Conservation (phyloP, 495 filamentous ascomycete species). For the Glutinoglossum americanum region DNA sequence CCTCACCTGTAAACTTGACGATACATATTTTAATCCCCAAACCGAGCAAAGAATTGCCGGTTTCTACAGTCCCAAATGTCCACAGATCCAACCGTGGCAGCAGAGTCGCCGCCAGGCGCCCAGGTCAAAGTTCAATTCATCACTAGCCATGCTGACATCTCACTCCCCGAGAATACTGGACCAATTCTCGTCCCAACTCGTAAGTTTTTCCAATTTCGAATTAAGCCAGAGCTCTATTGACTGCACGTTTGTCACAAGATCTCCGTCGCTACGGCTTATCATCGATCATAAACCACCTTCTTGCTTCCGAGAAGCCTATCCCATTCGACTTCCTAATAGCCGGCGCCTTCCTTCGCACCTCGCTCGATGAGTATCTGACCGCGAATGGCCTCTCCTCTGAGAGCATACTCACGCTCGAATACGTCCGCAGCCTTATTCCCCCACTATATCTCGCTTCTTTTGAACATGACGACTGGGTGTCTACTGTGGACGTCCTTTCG, state of each 20-base stretch:
- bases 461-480: conserved; percentile 93
- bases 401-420: conserved; percentile 69
- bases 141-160: conserved; percentile 34
- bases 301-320: conserved; percentile 52
- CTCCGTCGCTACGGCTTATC: conserved; percentile 81
- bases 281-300: conserved; percentile 78
- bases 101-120: conserved; percentile 2
- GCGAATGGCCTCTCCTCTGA: conserved; percentile 73
- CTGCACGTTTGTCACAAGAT: conserved; percentile 21
- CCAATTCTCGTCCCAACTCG: conserved; percentile 43
- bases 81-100: neutral
- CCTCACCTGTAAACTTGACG: too few relatives aligned
- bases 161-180: conserved; percentile 36
- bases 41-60: neutral
- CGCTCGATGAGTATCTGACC: conserved; percentile 72
- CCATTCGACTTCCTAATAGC: conserved; percentile 94
- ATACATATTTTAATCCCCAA: neutral
- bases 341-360: conserved; percentile 71
- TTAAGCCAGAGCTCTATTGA: neutral
- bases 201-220: conserved; percentile 15
- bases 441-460: conserved; percentile 71
- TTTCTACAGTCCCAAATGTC: neutral
- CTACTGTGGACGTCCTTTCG: conserved; percentile 70
- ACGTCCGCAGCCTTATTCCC: conserved; percentile 75
- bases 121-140: conserved; percentile 41